Conservation (phyloP, 2,329 filamentous ascomycete species). For the Coniochaeta hoffmannii region DNA sequence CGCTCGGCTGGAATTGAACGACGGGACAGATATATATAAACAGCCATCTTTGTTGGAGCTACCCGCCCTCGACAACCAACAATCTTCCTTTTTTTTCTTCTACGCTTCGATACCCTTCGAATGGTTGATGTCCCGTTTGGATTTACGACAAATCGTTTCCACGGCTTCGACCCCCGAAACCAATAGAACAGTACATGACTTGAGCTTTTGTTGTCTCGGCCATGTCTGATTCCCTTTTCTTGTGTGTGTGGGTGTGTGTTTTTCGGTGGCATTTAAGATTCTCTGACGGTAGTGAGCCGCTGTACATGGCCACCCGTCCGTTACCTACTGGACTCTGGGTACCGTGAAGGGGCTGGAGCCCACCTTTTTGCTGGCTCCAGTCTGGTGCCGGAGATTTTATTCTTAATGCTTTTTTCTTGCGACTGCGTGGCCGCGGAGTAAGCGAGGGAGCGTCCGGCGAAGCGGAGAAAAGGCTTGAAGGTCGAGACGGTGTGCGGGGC, state of each 20-base stretch:
- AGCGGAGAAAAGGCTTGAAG: background rate
- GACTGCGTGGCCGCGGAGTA: background rate
- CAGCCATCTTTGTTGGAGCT: slow-evolving; percentile 5
- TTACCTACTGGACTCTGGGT: slow-evolving; percentile 7
- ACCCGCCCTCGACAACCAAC: slow-evolving; percentile 12
- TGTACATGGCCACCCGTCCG: slow-evolving; percentile 7
- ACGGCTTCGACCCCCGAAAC: slow-evolving; percentile 18
- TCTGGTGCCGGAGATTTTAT: slow-evolving; percentile 20
- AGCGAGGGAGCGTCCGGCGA: background rate
- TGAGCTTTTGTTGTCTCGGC: slow-evolving; percentile 4
- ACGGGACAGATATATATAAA: slow-evolving; percentile 9
- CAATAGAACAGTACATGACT: slow-evolving; percentile 12
- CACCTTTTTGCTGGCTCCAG: slow-evolving; percentile 26
- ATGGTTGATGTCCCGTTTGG: slow-evolving; percentile 16
- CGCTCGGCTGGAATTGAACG: slow-evolving; percentile 89
- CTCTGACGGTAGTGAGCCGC: slow-evolving; percentile 12
- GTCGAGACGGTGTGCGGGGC: background rate
- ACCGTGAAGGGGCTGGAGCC: slow-evolving; percentile 16
- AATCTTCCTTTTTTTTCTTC: slow-evolving; percentile 17
- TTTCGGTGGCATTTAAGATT: slow-evolving; percentile 16
- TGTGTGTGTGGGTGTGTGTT: slow-evolving; percentile 3
- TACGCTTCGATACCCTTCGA: slow-evolving; percentile 37
- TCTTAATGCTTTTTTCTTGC: slow-evolving; percentile 14
- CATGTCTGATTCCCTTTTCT: slow-evolving; percentile 9
- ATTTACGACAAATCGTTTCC: slow-evolving; percentile 8